Evolutionary conservation across 148 eudicot species (phyloP), one percentile per base, ranked within the genome.

Genomic region (Agrostemma githago): DNA sequence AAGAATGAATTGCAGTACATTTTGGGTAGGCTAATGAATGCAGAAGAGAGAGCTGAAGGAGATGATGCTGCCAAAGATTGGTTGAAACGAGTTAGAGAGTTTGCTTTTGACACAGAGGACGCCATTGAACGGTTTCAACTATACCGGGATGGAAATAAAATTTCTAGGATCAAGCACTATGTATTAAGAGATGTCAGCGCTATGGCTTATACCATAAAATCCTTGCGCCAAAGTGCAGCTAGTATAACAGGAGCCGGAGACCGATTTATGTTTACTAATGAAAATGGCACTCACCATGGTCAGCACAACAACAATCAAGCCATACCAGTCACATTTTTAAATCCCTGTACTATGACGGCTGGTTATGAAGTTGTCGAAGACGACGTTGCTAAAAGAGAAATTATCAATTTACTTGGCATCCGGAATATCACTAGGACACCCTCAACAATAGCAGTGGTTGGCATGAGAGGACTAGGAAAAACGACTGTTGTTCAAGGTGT

Each of bases 381-480:
- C 64, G 56, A 70, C 3, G 21, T 5, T 12, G 40, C 74, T 14
- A 77, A 51, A 62, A 3, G 3, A 1, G 54, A 71, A n/a, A 39
- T 77, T 5, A 63, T 77, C 3, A 40, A 63, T 5, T 39, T 71
- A 8, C 21, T 77, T 3, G 16, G 20, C 2, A 5, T 76, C 3
- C n/a, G 34, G 7, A 5, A 10, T 41, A 3, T n/a, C 44, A 53
- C 37, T 38, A 37, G 9, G 8, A 39, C n/a, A 12, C n/a, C 38
- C 37, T 53, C 77, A 3, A 56, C 65, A 0, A 5, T 74, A 40
- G 69, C 74, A 11, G 82, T 69, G 63, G 54, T 79, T 4, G 82
- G 78, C 2, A 79, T 69, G 82, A 65, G 78, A 8, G 82, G 78
- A 21, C 71, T 79, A 8, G 82, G 82, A 63, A 79, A 79, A 57